phyloP scores from a whole-genome alignment of 1,284 basidiomycete species.

The Limonomyces culmigenus region DNA sequence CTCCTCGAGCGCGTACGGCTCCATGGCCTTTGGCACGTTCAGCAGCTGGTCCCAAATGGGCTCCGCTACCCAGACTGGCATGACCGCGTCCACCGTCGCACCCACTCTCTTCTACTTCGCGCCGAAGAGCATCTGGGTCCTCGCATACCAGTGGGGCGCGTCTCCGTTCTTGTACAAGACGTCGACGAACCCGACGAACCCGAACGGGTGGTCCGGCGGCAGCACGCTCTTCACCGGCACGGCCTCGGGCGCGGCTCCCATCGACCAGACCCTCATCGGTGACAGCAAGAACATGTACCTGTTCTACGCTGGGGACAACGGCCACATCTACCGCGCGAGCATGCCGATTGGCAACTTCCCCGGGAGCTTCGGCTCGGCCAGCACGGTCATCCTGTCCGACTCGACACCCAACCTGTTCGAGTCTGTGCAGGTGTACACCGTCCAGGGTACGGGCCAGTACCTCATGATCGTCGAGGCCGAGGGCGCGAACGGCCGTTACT shows the following conservation, averaged over 20 bases:
- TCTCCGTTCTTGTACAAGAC: background rate
- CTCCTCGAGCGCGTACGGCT: background rate
- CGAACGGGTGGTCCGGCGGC: background rate
- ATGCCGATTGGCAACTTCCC: constrained; percentile 9
- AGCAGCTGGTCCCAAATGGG: too few relatives aligned
- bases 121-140: background rate
- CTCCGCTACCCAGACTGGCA: too few relatives aligned
- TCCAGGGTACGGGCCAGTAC: constrained; percentile 6
- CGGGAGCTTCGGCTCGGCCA: constrained; percentile 6
- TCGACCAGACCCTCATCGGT: background rate
- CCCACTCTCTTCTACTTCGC: background rate
- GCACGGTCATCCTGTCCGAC: constrained; percentile 3
- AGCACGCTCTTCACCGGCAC: background rate
- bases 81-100: too few relatives aligned
- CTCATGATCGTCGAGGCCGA: constrained; percentile 9
- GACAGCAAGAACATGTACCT: constrained; percentile 7
- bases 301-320: constrained; percentile 8
- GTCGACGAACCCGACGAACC: background rate
- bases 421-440: constrained; percentile 5
- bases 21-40: background rate
- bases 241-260: background rate
- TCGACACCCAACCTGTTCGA: background rate
- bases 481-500: constrained; percentile 8
- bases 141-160: background rate
- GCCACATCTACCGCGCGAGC: constrained; percentile 7